Evolutionary conservation across 2,329 filamentous ascomycete genomes (phyloP).

Genomic region (Aureobasidium namibiae): DNA sequence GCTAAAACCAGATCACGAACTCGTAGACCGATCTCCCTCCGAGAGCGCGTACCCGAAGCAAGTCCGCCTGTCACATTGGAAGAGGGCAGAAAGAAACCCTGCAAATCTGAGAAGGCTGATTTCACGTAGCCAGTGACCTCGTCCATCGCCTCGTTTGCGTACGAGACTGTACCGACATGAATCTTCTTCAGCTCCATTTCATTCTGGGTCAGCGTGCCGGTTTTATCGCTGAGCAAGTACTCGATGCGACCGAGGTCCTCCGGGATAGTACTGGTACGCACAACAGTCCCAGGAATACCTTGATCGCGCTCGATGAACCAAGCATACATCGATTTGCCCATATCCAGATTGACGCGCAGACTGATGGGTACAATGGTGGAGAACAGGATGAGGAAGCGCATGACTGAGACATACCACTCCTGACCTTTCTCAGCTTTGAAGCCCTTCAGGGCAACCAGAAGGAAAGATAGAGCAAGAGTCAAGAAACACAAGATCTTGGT

Average conservation of each 20-base stretch:
- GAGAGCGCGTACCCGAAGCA: constrained; percentile 64
- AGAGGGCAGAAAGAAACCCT: constrained; percentile 64
- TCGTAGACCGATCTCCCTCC: constrained; percentile 85
- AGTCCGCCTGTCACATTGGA: constrained; percentile 40
- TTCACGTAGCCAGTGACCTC: constrained; percentile 81
- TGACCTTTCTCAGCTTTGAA: constrained; percentile 59
- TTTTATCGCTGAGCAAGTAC: constrained; percentile 94
- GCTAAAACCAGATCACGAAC: constrained; percentile 90
- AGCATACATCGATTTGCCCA: constrained; percentile 94
- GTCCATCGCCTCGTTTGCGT: constrained; percentile 98
- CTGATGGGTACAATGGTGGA: constrained; percentile 99
- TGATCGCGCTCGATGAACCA: constrained; percentile 89
- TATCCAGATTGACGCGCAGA: constrained; percentile 88
- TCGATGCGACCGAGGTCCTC: constrained; percentile 94
- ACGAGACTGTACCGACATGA: constrained; percentile 94
- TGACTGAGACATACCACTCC: constrained; percentile 91
- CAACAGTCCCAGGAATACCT: constrained; percentile 84
- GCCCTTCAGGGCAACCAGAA: constrained; percentile 80
- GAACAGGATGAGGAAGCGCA: constrained; percentile 95
- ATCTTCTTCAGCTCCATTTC: constrained; percentile 85
- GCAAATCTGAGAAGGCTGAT: constrained; percentile 60
- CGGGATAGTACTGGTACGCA: constrained; percentile 93
- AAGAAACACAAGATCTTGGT: constrained; percentile 92
- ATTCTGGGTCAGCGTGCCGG: constrained; percentile 94
- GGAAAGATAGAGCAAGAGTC: constrained; percentile 75